Evolutionary conservation across 1,284 basidiomycete species (phyloP).

Genomic region (Cutaneotrichosporon sp.): DNA sequence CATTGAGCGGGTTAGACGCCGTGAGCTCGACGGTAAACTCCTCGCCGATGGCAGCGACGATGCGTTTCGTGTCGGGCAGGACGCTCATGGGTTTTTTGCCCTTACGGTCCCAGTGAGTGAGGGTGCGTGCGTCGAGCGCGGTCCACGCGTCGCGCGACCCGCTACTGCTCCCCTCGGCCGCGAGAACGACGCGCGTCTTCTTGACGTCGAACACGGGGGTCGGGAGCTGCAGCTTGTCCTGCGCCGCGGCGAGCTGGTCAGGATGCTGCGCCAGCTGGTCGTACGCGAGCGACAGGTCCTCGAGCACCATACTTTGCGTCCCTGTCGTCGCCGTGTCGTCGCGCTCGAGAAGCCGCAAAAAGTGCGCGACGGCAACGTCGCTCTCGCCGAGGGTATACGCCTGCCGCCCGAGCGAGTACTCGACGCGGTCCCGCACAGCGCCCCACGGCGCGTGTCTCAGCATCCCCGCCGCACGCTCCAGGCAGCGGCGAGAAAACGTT

Average conservation of each 20-base stretch:
- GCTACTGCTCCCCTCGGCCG: constrained; percentile 18
- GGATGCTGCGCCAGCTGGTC: constrained; percentile 41
- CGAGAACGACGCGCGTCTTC: constrained; percentile 28
- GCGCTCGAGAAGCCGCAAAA: constrained; percentile 44
- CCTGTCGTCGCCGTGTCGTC: constrained; percentile 33
- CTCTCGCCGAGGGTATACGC: constrained; percentile 52
- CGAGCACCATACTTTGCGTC: constrained; percentile 47
- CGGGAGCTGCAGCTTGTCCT: constrained; percentile 31
- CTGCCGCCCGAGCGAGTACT: constrained; percentile 52
- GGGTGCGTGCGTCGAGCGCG: constrained; percentile 27
- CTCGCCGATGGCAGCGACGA: constrained; percentile 38
- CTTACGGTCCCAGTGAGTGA: constrained; percentile 38
- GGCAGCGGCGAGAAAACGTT: constrained; percentile 47
- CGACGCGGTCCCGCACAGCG: constrained; percentile 49
- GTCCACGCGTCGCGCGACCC: constrained; percentile 20
- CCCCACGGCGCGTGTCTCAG: constrained; percentile 48
- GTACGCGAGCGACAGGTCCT: constrained; percentile 51
- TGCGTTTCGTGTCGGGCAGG: constrained; percentile 24
- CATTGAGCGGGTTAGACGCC: constrained; percentile 50
- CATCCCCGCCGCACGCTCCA: constrained; percentile 43
- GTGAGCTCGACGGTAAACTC: constrained; percentile 41
- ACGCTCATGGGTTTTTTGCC: constrained; percentile 37
- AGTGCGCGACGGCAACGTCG: constrained; percentile 49
- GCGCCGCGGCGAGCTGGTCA: constrained; percentile 25
- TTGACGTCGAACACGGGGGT: constrained; percentile 38